Base-by-base conservation (phyloP, 495 filamentous ascomycete genomes). In the Tuber microsphaerosporum region DNA sequence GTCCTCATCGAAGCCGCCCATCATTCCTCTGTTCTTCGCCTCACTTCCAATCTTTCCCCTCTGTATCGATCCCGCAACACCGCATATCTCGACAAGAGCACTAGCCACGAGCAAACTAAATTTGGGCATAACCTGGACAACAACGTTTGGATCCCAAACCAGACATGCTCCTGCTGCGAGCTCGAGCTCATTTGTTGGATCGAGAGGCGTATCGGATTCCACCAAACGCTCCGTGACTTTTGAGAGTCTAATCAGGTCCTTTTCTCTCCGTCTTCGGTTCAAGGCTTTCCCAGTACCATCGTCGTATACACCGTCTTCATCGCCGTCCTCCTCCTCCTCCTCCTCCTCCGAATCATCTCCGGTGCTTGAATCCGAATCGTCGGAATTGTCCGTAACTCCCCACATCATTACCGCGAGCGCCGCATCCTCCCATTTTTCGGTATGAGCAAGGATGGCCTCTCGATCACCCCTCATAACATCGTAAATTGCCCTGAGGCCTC, bases 361-460 rank as follows among this genome's bases (percentile, higher is more conserved):
- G 17, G 79, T 80, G 4, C 71, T 43, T 12, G 71, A 56, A 48
- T 74, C 74, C 0, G 71, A 68, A 16, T 83, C 76, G 19, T 76
- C 73, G n/a, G 39, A 72, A 17, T 74, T 65, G 3, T 51, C 76
- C 2, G 70, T 71, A 56, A 75, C 72, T 31, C 51, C 72, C 81
- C 81, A 83, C 39, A 81, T 79, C 74, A 79, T 74, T 2, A 81
- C 48, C 10, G 71, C 74, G 17, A 80, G 75, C 48, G 79, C 75
- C 20, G 78, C 81, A 34, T 83, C 81, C 39, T 83, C 75, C 81
- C 81, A 83, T 37, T 61, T 81, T 9, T 75, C 74, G 8, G 81
- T 71, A 9, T 48, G 71, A 17, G 76, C 20, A n/a, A 78, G 46
- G 14, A 83, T 73, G 34, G 81, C 73, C 20, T 83, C 81, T 6